Evolutionary conservation across 1,284 basidiomycete genomes (phyloP), one percentile per base, ranked within the genome.

Genomic region (Boletus subluridellus): DNA sequence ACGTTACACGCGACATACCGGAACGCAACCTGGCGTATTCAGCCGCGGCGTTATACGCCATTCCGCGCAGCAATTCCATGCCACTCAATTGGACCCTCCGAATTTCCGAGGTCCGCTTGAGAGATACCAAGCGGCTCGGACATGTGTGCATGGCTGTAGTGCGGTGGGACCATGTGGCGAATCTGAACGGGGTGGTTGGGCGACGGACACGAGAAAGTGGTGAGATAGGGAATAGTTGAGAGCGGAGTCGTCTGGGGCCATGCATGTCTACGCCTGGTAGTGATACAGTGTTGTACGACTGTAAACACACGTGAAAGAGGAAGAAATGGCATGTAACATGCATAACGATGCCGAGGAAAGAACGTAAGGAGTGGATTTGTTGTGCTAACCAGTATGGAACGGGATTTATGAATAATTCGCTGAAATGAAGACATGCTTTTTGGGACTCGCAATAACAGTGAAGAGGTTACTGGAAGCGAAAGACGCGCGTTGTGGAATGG

Each of bases 191-290:
- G 79, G 74, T 9, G 78, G 71, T 4, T 73, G 69, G 1, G 82
- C 80, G 7, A 80, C 79, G 61, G 82, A 89, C 7, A 85, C 86
- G 10, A 90, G 76, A 26, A 90, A 78, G 14, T 85, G 82, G 49
- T 78, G 73, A 21, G 82, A 85, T 11, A 88, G 76, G 5, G 86
- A 76, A 65, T 83, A 89, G 10, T 86, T 72, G 2, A 83, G 81
- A 30, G 65, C 71, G 1, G 77, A 76, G 15, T 62, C 52, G 48
- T 60, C 42, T n/a, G 50, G 3, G 12, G 41, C 53, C 9, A 54
- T 65, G 60, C 32, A 34, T 42, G 54, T 70, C 68, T 64, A 77
- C 62, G 60, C 65, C 66, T 69, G 73, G 55, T 70, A 70, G 60
- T 73, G 68, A 73, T 77, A 78, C 8, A 60, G 69, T 66, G 66